Percentiles rank a stretch among this genome's conserved stretches.
These are phyloP conservation scores for Gamarada debralockiae DNA, from an alignment of 495 filamentous ascomycete species.

Conservation along the genomic window DNA sequence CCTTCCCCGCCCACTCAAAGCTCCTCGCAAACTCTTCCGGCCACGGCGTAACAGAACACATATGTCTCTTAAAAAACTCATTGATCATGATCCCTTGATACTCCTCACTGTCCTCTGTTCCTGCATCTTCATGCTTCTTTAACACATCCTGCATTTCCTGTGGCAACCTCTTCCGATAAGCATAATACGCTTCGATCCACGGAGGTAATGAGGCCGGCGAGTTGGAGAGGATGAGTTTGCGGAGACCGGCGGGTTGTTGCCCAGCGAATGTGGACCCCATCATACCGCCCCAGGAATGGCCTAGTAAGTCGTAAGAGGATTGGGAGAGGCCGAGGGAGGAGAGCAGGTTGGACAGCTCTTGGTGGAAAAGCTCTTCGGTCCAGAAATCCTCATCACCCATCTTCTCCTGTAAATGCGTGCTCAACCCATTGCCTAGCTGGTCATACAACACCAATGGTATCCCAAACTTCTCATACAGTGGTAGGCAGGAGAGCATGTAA, in stretches of 20 bases:
- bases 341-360: conserved; percentile 47
- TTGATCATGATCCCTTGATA: conserved; percentile 37
- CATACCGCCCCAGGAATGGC: conserved; percentile 52
- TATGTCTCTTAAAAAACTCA: conserved; percentile 36
- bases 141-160: conserved; percentile 35
- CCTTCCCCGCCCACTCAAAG: conserved; percentile 38
- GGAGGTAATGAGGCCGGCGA: conserved; percentile 31
- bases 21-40: conserved; percentile 30
- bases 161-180: conserved; percentile 33
- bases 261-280: conserved; percentile 36
- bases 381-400: conserved; percentile 41
- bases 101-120: conserved; percentile 33
- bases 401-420: conserved; percentile 42
- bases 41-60: conserved; percentile 33
- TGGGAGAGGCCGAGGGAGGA: conserved; percentile 31
- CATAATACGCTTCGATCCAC: conserved; percentile 24
- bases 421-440: conserved; percentile 44
- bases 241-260: conserved; percentile 32
- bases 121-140: conserved; percentile 34
- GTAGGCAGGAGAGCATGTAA: not conserved
- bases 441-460: conserved; percentile 49
- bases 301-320: conserved; percentile 36
- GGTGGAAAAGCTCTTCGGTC: conserved; percentile 39
- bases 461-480: conserved; percentile 1
- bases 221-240: conserved; percentile 37